Conservation (phyloP, 805 yeast species). For the Clavispora fructus region DNA sequence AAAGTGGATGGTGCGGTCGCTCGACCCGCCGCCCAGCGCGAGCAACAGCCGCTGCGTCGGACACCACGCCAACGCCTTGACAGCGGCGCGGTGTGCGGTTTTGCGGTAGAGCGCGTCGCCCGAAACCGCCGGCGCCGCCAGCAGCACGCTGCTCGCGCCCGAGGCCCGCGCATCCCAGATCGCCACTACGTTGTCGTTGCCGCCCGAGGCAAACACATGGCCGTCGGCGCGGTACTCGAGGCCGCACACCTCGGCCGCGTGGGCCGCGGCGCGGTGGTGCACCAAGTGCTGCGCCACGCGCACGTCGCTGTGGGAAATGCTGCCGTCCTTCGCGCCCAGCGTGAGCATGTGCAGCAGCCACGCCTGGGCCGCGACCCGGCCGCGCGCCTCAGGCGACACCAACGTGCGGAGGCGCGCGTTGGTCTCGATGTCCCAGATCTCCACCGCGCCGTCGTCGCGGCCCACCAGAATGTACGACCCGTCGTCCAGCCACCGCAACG, state of each 20-base stretch:
- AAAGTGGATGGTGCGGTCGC: slow-evolving; percentile 79
- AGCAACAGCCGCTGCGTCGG: slow-evolving; percentile 76
- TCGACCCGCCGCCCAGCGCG: slow-evolving; percentile 97
- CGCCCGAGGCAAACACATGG: slow-evolving; percentile 81
- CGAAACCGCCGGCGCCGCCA: background rate
- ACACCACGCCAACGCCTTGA: slow-evolving; percentile 92
- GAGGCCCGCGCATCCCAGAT: slow-evolving; percentile 70
- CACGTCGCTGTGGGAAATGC: slow-evolving; percentile 84
- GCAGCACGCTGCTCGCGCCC: background rate
- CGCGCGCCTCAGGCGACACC: slow-evolving; percentile 54
- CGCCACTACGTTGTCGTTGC: slow-evolving; percentile 88
- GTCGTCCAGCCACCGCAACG: slow-evolving; percentile 88
- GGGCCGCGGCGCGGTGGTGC: slow-evolving; percentile 45
- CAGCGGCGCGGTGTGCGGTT: slow-evolving; percentile 85
- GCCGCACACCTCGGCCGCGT: slow-evolving; percentile 90
- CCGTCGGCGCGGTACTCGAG: slow-evolving; percentile 83
- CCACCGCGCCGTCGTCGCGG: slow-evolving; percentile 73
- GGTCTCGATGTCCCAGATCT: slow-evolving; percentile 90
- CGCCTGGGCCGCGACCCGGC: slow-evolving; percentile 75
- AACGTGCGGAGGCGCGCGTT: slow-evolving; percentile 72
- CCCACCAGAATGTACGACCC: slow-evolving; percentile 84
- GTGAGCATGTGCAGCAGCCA: slow-evolving; percentile 83
- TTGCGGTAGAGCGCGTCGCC: slow-evolving; percentile 64
- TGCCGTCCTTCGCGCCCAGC: slow-evolving; percentile 84
- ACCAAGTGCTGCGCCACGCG: slow-evolving; percentile 75